Evolutionary conservation across 306 rosid species (phyloP), one percentile per base, ranked within the genome.

Genomic region (Alnus glutinosa): DNA sequence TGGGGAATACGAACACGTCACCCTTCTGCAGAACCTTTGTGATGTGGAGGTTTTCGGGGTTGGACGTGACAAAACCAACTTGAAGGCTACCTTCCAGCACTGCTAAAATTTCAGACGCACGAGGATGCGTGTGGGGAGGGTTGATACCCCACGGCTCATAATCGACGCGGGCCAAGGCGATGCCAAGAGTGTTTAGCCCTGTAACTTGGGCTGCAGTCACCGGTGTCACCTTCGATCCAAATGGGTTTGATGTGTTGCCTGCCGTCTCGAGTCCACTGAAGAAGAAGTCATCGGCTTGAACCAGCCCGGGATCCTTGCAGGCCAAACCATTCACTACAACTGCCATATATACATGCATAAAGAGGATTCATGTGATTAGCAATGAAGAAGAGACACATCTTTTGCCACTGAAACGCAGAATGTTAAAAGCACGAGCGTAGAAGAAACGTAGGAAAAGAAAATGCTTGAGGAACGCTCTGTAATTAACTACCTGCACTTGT

Each of bases 31-130:
- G 72, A 1, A 70, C 34, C 69, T 82, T 82, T 1, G 74, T 55
- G 18, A 85, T 4, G 3, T 62, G 82, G 2, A 54, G 70, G 75
- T 79, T 82, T 39, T 78, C 77, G 0, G 86, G 79, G 47, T 82
- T 82, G 5, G 88, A 79, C 0, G 86, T 82, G 63, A 82, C 82
- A 23, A 85, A 86, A 18, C 89, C 84, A 0, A 79, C 84, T 37
- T 82, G 62, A 6, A 82, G 86, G 3, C 52, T 82, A n/a, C 86
- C 88, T 67, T 79, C 75, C 0, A 85, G 49, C 13, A 85, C 77
- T 0, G 80, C 76, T 51, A 79, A 28, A 16, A 82, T 73, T 64
- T 85, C 80, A 0, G 82, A 23, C 1, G 84, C 84, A 1, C 83
- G 59, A 14, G 89, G 89, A 36, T 85, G 86, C 1, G 75, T 62